Evolutionary conservation across 2,329 filamentous ascomycete species (phyloP).

Genomic region (Sclerotinia spermophila): DNA sequence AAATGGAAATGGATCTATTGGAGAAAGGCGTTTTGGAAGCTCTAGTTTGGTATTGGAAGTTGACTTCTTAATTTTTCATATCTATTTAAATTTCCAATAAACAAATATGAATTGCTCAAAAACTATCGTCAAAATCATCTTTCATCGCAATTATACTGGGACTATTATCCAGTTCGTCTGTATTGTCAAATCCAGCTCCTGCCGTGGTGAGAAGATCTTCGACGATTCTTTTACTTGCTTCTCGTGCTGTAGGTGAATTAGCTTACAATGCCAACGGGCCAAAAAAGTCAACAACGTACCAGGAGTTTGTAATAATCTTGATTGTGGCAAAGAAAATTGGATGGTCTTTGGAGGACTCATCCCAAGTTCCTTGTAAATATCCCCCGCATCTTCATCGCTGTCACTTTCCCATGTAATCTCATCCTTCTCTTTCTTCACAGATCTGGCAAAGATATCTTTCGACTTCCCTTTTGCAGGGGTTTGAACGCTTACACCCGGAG

Average conservation of each 20-base stretch:
- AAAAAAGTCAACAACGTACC: slow-evolving; percentile 47
- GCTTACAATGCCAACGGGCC: not conserved
- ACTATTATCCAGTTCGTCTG: slow-evolving; percentile 51
- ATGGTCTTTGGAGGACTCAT: slow-evolving; percentile 94
- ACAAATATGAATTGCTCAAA: slow-evolving; percentile 40
- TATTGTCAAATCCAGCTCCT: slow-evolving; percentile 62
- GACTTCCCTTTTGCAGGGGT: slow-evolving; percentile 60
- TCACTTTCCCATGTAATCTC: slow-evolving; percentile 72
- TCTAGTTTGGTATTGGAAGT: not conserved
- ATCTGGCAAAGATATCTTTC: slow-evolving; percentile 46
- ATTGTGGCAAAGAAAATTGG: slow-evolving; percentile 76
- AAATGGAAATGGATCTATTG: not conserved
- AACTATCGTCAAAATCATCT: slow-evolving; percentile 59
- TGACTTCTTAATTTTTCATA: slow-evolving; percentile 8
- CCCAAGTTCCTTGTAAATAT: slow-evolving; percentile 57
- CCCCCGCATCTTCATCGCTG: slow-evolving; percentile 54
- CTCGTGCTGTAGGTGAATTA: slow-evolving; percentile 54
- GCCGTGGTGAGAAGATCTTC: slow-evolving; percentile 75
- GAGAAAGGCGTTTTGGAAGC: not conserved
- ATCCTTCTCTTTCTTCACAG: slow-evolving; percentile 40
- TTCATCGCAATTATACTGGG: slow-evolving; percentile 65
- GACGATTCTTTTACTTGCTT: slow-evolving; percentile 77
- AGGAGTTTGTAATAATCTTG: slow-evolving; percentile 74
- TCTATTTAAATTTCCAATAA: slow-evolving; percentile 13
- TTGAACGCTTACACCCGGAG: slow-evolving; percentile 81